Evolutionary conservation across 139 green algal genomes (phyloP).

Genomic region (Desmodesmus armatus): DNA sequence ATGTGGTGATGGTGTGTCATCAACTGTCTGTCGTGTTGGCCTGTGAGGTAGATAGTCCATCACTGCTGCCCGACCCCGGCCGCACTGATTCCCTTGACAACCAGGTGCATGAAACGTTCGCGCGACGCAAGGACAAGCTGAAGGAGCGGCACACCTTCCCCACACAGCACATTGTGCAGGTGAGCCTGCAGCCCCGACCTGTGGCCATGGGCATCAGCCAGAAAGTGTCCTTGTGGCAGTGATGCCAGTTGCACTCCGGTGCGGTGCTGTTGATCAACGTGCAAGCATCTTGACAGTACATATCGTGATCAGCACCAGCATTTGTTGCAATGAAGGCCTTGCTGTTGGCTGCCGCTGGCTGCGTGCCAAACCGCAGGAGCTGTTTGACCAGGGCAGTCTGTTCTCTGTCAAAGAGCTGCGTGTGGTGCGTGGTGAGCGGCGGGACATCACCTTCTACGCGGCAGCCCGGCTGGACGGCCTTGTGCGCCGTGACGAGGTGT

Average conservation of each 20-base stretch:
- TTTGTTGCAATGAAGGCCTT: too few species aligned
- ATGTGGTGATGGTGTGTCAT: too few species aligned
- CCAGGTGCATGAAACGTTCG: conserved; percentile 71
- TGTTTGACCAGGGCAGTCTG: conserved; percentile 34
- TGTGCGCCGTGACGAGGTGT: conserved; percentile 68
- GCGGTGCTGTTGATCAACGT: background rate
- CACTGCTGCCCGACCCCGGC: background rate
- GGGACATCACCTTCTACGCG: conserved; percentile 62
- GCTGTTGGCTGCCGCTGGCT: too few species aligned
- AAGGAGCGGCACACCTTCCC: conserved; percentile 67
- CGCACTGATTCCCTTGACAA: background rate
- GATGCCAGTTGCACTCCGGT: background rate
- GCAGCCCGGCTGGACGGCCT: conserved; percentile 79
- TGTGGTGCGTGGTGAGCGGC: conserved; percentile 33
- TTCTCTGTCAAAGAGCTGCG: conserved; percentile 36
- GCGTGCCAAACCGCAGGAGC: conserved; percentile 33
- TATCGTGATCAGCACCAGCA: too few species aligned
- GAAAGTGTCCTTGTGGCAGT: background rate
- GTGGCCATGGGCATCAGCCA: background rate
- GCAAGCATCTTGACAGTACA: background rate
- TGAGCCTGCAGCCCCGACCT: too few species aligned
- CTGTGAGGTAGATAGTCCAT: background rate
- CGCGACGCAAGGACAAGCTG: conserved; percentile 80
- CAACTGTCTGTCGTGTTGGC: too few species aligned
- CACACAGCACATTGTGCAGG: conserved; percentile 50